These are phyloP conservation scores for Hanseniaspora clermontiae DNA, from an alignment of 805 yeast species.

Conservation along the genomic window DNA sequence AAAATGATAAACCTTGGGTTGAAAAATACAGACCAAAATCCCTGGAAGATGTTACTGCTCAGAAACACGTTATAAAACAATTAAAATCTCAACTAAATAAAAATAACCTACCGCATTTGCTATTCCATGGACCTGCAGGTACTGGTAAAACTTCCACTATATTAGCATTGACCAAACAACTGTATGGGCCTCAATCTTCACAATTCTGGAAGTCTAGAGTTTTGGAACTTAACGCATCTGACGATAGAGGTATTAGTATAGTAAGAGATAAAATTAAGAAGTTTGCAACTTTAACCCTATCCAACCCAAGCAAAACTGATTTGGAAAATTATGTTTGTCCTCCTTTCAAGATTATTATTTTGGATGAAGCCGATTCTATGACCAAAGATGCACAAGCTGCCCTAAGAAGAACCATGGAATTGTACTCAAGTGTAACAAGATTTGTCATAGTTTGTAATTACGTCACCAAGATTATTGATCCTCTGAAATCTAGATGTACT, in stretches of 20 bases:
- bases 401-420: conserved; percentile 85
- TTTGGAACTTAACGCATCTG: conserved; percentile 76
- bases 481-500: conserved; percentile 90
- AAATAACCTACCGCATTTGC: conserved; percentile 81
- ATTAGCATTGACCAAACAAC: conserved; percentile 64
- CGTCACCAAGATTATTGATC: conserved; percentile 92
- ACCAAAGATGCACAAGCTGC: conserved; percentile 95
- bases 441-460: conserved; percentile 93
- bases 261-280: conserved; percentile 76
- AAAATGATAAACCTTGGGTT: conserved; percentile 64
- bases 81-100: conserved; percentile 64
- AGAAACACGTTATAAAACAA: conserved; percentile 76
- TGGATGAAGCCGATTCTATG: conserved; percentile 97
- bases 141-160: conserved; percentile 87
- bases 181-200: conserved; percentile 51
- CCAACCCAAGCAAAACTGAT: conserved; percentile 64
- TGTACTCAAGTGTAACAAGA: conserved; percentile 76
- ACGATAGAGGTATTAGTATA: conserved; percentile 79
- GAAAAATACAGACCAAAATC: conserved; percentile 87
- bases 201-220: conserved; percentile 54
- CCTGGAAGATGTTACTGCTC: conserved; percentile 80
- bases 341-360: conserved; percentile 80
- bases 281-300: conserved; percentile 73
- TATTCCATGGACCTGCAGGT: conserved; percentile 89
- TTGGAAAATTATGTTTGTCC: conserved; percentile 79